A percentile compares a stretch with the other conserved stretches of the same genome.
Conservation (phyloP, 1,284 basidiomycete species). For the Tilletiopsis washingtonensis region DNA sequence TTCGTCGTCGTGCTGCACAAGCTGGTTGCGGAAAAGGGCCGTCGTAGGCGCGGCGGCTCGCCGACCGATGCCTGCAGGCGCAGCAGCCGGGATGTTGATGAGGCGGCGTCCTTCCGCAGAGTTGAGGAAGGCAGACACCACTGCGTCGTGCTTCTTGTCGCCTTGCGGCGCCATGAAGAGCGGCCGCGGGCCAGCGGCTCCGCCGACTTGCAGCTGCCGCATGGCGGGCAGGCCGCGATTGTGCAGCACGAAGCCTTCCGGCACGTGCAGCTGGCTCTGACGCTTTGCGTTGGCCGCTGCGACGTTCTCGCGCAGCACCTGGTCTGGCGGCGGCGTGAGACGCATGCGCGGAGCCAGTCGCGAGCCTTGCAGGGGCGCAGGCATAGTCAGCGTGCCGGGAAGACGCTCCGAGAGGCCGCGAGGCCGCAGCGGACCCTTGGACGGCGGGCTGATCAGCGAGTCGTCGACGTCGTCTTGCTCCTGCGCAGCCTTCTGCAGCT, state of each 20-base stretch:
- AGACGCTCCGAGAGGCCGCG: conserved; percentile 22
- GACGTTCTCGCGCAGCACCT: not conserved
- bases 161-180: conserved; percentile 15
- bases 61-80: conserved; percentile 36
- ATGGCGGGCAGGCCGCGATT: conserved; percentile 25
- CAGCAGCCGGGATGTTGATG: conserved; percentile 20
- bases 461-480: conserved; percentile 25
- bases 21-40: conserved; percentile 44
- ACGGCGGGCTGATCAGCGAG: conserved; percentile 26
- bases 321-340: conserved; percentile 8
- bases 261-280: conserved; percentile 24
- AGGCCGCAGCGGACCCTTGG: conserved; percentile 29
- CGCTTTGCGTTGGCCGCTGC: conserved; percentile 5
- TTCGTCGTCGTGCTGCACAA: conserved; percentile 39
- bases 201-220: conserved; percentile 23
- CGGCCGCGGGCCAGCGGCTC: conserved; percentile 25
- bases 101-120: not conserved
- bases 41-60: conserved; percentile 39
- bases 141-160: conserved; percentile 20
- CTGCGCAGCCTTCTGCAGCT: not conserved
- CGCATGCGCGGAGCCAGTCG: conserved; percentile 19
- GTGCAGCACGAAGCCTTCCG: conserved; percentile 37
- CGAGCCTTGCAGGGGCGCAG: conserved; percentile 26
- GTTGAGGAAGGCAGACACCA: conserved; percentile 10
- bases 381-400: conserved; percentile 31